phyloP scores from a whole-genome alignment of 768 basidiomycete species.

The Serpula lacrymans region DNA sequence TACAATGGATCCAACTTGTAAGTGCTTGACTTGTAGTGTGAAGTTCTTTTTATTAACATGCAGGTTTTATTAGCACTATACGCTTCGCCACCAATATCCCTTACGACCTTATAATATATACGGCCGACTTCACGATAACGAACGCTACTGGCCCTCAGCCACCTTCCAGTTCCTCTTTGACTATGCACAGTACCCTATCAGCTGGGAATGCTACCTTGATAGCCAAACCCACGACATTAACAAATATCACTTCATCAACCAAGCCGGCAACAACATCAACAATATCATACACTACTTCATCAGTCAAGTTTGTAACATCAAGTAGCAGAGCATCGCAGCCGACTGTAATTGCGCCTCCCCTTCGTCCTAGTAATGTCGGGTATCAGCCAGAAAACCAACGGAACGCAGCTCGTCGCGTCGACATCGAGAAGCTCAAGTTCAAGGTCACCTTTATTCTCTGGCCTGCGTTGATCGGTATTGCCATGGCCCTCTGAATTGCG shows the following conservation, averaged over 20 bases:
- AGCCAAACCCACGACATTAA: no score
- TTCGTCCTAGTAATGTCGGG: constrained; percentile 6
- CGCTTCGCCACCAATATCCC: constrained; percentile 29
- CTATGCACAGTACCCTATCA: not conserved
- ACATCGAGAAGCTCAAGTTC: constrained; percentile 40
- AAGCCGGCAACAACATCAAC: not conserved
- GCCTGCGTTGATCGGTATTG: constrained; percentile 54
- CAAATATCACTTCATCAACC: not conserved
- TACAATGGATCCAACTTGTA: constrained; percentile 30
- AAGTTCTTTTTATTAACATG: not conserved
- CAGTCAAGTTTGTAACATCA: not conserved
- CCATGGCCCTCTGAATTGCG: constrained; percentile 46
- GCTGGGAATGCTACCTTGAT: no score
- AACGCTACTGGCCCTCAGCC: constrained; percentile 7
- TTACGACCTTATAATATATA: constrained; percentile 35
- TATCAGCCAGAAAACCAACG: constrained; percentile 3
- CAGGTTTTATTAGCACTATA: constrained; percentile 21
- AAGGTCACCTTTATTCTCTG: constrained; percentile 50
- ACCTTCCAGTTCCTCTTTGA: not conserved
- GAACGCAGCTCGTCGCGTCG: constrained; percentile 21
- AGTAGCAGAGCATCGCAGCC: constrained; percentile 8
- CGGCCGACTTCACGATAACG: constrained; percentile 48
- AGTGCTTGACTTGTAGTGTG: constrained; percentile 8
- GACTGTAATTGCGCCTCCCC: not conserved
- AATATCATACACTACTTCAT: not conserved